Evolutionary conservation across 306 rosid species (phyloP), one percentile per base, ranked within the genome.

Genomic region (Cyclanthera cordifolia): DNA sequence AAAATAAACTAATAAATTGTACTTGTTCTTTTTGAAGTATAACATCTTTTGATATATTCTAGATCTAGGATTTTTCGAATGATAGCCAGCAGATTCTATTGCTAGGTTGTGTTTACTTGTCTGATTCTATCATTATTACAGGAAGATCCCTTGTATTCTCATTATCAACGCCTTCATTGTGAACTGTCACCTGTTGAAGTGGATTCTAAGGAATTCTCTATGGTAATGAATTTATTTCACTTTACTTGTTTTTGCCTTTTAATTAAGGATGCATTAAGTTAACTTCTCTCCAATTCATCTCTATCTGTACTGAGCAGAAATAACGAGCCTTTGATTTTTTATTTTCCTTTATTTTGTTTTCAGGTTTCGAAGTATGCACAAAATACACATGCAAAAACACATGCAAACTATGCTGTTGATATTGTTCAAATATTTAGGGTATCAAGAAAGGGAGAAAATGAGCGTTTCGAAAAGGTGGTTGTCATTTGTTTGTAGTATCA

Each of bases 301-400:
- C 3, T 23, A 21, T 45, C 46, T 45, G 30, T 8, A 3, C 39
- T 43, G 30, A 32, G 25, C 30, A 49, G 64, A 52, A 70, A 53
- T 67, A 20, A 48, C 51, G 53, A 70, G 74, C 66, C 52, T 76
- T 72, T 73, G 71, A 66, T 37, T 64, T n/a, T 15, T 73, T 13
- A 19, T 19, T 30, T 48, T 20, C 4, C 23, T 70, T 37, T 13
- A 43, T 45, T 64, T 43, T 76, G 77, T 74, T 53, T 64, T 63
- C 79, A 92, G 98, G 81, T 92, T 81, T 85, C 85, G 43, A 84
- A 83, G 72, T 93, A 93, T 73, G 77, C 74, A 85, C 83, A 79
- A 74, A 85, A 93, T 73, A 90, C 99, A 70, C 99, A 90, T 66
- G 96, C 96, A 4, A 74, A 86, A 77, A 90, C 97, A 14, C 99